Conservation (phyloP, 305 asterid species). For the Salvia sclarea region DNA sequence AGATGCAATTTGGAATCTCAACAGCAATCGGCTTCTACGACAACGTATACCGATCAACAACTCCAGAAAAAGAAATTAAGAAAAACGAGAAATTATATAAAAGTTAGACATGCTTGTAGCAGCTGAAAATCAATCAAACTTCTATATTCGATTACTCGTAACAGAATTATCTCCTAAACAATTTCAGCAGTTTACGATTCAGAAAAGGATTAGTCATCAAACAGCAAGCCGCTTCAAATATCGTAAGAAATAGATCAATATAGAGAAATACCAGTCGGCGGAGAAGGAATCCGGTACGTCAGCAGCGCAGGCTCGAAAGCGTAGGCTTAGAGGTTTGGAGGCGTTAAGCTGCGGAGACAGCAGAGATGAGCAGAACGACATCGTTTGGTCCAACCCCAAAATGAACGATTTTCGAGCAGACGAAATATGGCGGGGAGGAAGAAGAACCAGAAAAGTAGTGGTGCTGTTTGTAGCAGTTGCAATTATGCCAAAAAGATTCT, state of each 20-base stretch:
- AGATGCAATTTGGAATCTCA: background rate
- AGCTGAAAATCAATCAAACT: constrained; percentile 22
- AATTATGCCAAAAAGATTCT: no score
- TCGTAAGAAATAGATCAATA: background rate
- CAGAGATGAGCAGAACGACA: constrained; percentile 59
- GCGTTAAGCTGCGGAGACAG: constrained; percentile 37
- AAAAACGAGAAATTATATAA: background rate
- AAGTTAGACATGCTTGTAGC: background rate
- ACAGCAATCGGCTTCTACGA: constrained; percentile 21
- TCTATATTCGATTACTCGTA: background rate
- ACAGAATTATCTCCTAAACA: background rate
- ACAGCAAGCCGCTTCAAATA: constrained; percentile 1
- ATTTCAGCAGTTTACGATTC: background rate
- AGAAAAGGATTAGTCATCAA: background rate
- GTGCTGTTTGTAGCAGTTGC: constrained; percentile 19
- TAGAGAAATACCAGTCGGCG: constrained; percentile 62
- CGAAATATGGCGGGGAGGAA: constrained; percentile 42
- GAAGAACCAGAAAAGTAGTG: constrained; percentile 37
- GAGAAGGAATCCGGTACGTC: constrained; percentile 86
- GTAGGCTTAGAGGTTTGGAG: constrained; percentile 37
- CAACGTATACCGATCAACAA: background rate
- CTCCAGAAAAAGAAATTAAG: background rate
- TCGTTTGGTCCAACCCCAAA: constrained; percentile 34
- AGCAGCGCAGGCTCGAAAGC: constrained; percentile 66
- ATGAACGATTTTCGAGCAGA: constrained; percentile 18